Percentiles rank a stretch among this genome's conserved stretches.
These are phyloP conservation scores for Linnemannia exigua DNA, from an alignment of 192 early-diverging fungal genomes.

Conservation along the genomic window DNA sequence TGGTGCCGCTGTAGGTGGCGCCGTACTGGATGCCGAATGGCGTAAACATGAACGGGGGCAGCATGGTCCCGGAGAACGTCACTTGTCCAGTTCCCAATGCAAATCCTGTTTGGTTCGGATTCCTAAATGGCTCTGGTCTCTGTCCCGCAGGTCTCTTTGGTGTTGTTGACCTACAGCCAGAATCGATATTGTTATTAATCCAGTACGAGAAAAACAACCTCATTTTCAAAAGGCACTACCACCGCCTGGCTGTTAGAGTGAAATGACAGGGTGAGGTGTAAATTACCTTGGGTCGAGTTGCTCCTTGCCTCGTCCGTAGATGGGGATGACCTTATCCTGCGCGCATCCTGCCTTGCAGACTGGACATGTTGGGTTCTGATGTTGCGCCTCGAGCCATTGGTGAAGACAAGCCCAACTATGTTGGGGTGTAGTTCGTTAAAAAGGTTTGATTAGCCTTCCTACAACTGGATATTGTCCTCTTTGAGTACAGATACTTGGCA, in stretches of 20 bases:
- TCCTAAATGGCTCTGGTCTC: constrained; percentile 76
- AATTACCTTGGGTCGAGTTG: constrained; percentile 79
- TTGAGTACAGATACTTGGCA: neutral
- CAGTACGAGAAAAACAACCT: neutral
- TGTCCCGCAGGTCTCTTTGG: constrained; percentile 85
- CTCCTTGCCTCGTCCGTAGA: constrained; percentile 85
- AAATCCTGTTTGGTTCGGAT: constrained; percentile 63
- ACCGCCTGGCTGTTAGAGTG: neutral
- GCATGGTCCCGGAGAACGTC: constrained; percentile 69
- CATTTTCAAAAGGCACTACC: neutral
- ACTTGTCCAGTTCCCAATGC: constrained; percentile 68
- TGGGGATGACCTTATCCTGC: constrained; percentile 86
- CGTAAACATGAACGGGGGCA: constrained; percentile 74
- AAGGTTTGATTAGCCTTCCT: neutral
- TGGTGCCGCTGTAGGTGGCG: constrained; percentile 68
- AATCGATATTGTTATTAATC: neutral
- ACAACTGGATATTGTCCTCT: neutral
- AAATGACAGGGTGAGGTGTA: neutral
- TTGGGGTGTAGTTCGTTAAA: neutral
- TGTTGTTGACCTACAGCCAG: constrained; percentile 60
- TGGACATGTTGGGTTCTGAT: constrained; percentile 81
- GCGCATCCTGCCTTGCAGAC: constrained; percentile 90
- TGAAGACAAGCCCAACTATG: constrained; percentile 76
- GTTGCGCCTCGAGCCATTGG: constrained; percentile 82
- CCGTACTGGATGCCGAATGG: constrained; percentile 77